phyloP scores from a whole-genome alignment of 1,139 yeast species.

The Kurtzmaniella quercitrusa region DNA sequence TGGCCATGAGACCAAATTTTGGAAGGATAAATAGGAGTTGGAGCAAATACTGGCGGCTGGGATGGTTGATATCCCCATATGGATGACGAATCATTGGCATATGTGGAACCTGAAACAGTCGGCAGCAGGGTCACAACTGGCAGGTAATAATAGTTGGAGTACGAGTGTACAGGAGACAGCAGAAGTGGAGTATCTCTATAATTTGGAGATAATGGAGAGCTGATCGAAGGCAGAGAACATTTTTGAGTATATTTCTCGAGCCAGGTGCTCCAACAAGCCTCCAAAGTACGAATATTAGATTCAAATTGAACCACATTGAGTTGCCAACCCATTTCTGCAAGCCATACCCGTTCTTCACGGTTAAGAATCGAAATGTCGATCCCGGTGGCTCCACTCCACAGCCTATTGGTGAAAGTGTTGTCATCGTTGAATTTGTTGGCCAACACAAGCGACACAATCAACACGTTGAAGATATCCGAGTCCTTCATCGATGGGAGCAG shows the following conservation, averaged over 20 bases:
- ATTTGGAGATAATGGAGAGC: conserved; percentile 8
- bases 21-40: conserved; percentile 13
- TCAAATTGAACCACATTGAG: conserved; percentile 43
- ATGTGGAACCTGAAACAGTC: neutral
- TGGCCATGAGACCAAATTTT: conserved; percentile 9
- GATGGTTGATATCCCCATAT: conserved; percentile 16
- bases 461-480: conserved; percentile 52
- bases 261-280: conserved; percentile 49
- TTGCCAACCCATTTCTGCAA: conserved; percentile 46
- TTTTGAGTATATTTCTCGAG: conserved; percentile 27
- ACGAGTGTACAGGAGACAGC: conserved; percentile 4
- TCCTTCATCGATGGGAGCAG: conserved; percentile 27
- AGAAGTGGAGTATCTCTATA: conserved; percentile 3
- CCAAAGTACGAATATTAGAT: conserved; percentile 37
- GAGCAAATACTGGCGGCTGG: neutral
- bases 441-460: conserved; percentile 69
- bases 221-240: conserved; percentile 3
- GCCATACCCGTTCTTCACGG: conserved; percentile 70
- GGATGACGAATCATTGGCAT: conserved; percentile 12
- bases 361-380: conserved; percentile 60
- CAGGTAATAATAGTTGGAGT: conserved; percentile 3
- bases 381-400: conserved; percentile 96
- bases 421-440: conserved; percentile 96
- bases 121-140: conserved; percentile 8
- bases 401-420: conserved; percentile 89